Evolutionary conservation across 805 yeast genomes (phyloP), one percentile per base, ranked within the genome.

Genomic region (Ogataea trehaloabstinens): DNA sequence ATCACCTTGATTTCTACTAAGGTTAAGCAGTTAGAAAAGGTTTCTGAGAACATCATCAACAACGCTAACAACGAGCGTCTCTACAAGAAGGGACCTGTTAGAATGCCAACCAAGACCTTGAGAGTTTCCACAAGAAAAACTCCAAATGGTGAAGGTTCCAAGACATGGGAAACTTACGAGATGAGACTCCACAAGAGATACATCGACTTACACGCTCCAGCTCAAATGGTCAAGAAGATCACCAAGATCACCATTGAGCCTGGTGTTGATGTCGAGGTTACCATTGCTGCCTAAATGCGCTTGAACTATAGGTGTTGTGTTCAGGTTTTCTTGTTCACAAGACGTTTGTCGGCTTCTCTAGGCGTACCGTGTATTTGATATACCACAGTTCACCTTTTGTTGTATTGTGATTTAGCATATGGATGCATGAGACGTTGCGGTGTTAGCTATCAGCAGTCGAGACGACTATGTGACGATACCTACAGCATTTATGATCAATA

Each of bases 141-240:
- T 69, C 99, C 99, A 68, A 95, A 95, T 75, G 99, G 99, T 93
- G 97, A 93, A 81, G 99, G 99, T 93, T 93, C 99, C 63, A 93
- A 93, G 91, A 93, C 99, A 66, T 93, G 97, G 97, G 99, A 93
- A 72, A 78, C 95, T 64, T 93, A 82, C 75, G 99, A 93, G 82
- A 85, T 93, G 95, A 91, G 97, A 85, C 89, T 93, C 82, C 99
- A 93, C 96, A 93, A 93, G 95, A 90, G 99, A 78, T 85, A 88
- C 74, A 88, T 93, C 67, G 96, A 90, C 78, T 82, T 93, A 73
- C 91, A 86, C 76, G 96, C 98, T 57, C 96, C 97, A 73, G 87
- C 95, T 67, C 75, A 78, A 54, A 72, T 81, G 58, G 95, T 91
- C 73, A 89, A 85, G 85, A 85, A 83, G 76, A 88, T 91, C 77